A percentile compares a stretch with the other conserved stretches of the same genome.
phyloP scores from a whole-genome alignment of 805 yeast genomes.

The Spathaspora gorwiae region DNA sequence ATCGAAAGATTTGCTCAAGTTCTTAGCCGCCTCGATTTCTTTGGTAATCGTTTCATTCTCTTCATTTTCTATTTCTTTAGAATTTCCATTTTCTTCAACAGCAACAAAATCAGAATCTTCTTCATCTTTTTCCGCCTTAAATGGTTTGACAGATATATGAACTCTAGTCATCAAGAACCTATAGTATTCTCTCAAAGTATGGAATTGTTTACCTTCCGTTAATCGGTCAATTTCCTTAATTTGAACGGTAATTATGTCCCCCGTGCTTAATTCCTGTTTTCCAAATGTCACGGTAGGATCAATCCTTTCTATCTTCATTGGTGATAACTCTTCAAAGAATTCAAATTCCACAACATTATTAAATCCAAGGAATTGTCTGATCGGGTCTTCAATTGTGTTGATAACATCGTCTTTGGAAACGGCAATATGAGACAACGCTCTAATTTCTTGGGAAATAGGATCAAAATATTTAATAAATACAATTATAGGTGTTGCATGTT shows the following conservation, averaged over 20 bases:
- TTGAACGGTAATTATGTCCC: slow-evolving; percentile 57
- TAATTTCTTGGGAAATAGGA: slow-evolving; percentile 44
- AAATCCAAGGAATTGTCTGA: slow-evolving; percentile 41
- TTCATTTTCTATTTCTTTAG: not conserved
- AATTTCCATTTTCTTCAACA: slow-evolving; percentile 17
- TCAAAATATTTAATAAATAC: slow-evolving; percentile 67
- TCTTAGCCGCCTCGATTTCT: slow-evolving; percentile 16
- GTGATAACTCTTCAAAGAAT: slow-evolving; percentile 59
- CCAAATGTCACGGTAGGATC: slow-evolving; percentile 41
- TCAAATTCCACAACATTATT: slow-evolving; percentile 28
- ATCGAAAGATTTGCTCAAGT: slow-evolving; percentile 36
- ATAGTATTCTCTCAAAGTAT: slow-evolving; percentile 43
- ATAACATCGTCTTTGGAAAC: slow-evolving; percentile 48
- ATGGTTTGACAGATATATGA: slow-evolving; percentile 50
- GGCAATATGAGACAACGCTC: slow-evolving; percentile 60
- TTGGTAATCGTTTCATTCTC: slow-evolving; percentile 5
- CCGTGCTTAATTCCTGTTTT: slow-evolving; percentile 56
- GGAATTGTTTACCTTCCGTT: slow-evolving; percentile 13
- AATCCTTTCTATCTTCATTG: slow-evolving; percentile 45
- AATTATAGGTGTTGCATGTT: slow-evolving; percentile 19
- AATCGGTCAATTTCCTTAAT: slow-evolving; percentile 17
- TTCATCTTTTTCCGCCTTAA: slow-evolving; percentile 39
- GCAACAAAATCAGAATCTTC: slow-evolving; percentile 48
- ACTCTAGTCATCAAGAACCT: slow-evolving; percentile 55
- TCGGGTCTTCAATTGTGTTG: slow-evolving; percentile 32